Evolutionary conservation across 2,329 filamentous ascomycete genomes (phyloP), one percentile per base, ranked within the genome.

Genomic region (Fusarium torulosum): DNA sequence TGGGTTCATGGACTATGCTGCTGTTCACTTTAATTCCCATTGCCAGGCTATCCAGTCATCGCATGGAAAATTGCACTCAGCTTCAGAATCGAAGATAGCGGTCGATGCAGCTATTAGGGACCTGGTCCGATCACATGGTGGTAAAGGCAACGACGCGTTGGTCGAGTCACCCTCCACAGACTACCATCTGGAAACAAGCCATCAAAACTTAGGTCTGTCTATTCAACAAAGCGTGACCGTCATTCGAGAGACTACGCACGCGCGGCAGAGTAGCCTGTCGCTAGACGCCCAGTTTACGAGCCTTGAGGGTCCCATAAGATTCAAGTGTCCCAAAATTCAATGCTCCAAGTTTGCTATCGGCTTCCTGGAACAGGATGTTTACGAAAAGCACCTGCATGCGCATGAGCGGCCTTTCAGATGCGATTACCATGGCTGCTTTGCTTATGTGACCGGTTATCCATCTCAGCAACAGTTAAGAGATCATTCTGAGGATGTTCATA

Each of bases 221-320:
- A 33, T 38, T 3, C 6, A 40, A n/a, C 20, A 20, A 0, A 19
- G 3, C 0, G 33, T 55, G 1, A 2, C 2, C 4, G 2, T 0
- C 5, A n/a, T 31, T 1, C 25, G 44, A 3, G n/a, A 1, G 0
- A 0, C n/a, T 0, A 10, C 25, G 0, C 1, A 3, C 0, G 3
- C 29, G 6, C 6, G 14, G 29, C 14, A 15, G 10, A 33, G 29
- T 15, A 1, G 7, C 29, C 29, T 33, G 3, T 15, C 14, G 3
- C 13, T 2, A 4, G 29, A n/a, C 4, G 10, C 1, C 0, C 2
- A 1, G 0, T 3, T 20, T n/a, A 29, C 0, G 8, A 0, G 0
- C 4, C 40, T 11, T 0, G 45, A 33, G 1, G 58, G 59, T 0
- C 38, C 27, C 0, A 0, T 11, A 0, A 33, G 59, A 0, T 11